Conservation (phyloP, 148 eudicot species). For the Vaccinium corymbosum region DNA sequence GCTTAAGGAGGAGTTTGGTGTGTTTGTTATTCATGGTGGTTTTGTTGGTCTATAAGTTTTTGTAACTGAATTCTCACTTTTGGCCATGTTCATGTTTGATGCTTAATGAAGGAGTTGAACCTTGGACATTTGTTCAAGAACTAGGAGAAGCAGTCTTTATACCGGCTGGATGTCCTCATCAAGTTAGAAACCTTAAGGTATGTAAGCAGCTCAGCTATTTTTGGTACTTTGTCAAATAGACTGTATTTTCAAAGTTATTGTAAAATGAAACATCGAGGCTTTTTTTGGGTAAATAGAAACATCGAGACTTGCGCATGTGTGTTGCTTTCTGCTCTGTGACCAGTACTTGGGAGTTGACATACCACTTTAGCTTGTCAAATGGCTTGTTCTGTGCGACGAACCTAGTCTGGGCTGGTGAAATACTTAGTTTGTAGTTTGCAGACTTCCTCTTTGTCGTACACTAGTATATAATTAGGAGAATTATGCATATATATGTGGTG, state of each 20-base stretch:
- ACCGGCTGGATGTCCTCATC: conserved; percentile 35
- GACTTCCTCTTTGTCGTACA: neutral
- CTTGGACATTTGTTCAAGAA: conserved; percentile 35
- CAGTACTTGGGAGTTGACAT: conserved; percentile 5
- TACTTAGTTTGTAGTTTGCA: neutral
- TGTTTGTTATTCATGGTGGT: conserved; percentile 17
- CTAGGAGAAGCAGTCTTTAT: conserved; percentile 35
- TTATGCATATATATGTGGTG: neutral
- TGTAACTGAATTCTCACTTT: neutral
- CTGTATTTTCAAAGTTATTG: neutral
- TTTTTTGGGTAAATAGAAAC: no score
- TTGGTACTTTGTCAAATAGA: neutral
- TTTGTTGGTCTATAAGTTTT: neutral
- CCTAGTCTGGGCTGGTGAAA: neutral
- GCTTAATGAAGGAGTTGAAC: conserved; percentile 29
- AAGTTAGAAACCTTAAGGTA: conserved; percentile 31
- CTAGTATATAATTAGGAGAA: neutral
- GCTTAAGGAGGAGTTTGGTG: conserved; percentile 53
- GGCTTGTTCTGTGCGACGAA: neutral
- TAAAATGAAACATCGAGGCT: neutral
- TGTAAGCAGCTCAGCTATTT: neutral
- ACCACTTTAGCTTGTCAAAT: neutral
- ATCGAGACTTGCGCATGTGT: neutral
- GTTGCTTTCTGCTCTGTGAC: neutral
- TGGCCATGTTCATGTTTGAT: neutral